phyloP scores from a whole-genome alignment of 306 rosid genomes.

The Cicer chorassanicum region DNA sequence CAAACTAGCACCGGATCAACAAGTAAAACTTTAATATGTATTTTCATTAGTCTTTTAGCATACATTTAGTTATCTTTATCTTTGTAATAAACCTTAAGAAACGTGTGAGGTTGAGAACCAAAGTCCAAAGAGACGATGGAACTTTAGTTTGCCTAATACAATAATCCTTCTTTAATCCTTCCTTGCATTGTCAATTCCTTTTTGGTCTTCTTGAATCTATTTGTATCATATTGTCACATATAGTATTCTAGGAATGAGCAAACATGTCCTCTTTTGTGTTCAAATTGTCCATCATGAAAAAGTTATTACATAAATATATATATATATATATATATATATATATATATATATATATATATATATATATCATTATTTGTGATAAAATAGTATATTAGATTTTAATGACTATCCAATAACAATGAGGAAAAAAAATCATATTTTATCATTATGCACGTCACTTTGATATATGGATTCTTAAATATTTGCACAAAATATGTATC shows the following conservation, averaged over 20 bases:
- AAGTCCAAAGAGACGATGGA: slow-evolving; percentile 10
- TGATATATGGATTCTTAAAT: too few species aligned
- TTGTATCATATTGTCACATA: slow-evolving; percentile 27
- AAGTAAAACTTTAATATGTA: not conserved
- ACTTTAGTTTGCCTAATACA: slow-evolving; percentile 11
- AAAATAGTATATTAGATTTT: too few species aligned
- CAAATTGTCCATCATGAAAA: slow-evolving; percentile 21
- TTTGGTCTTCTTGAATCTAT: slow-evolving; percentile 19
- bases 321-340: too few species aligned
- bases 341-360: too few species aligned
- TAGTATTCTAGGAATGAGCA: slow-evolving; percentile 44
- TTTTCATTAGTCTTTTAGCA: not conserved
- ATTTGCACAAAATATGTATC: too few species aligned
- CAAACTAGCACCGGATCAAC: not conserved
- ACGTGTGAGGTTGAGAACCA: not conserved
- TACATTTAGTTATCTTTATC: slow-evolving; percentile 26
- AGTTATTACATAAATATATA: not conserved
- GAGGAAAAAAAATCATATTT: too few species aligned
- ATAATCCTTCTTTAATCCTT: slow-evolving; percentile 47
- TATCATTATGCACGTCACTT: too few species aligned
- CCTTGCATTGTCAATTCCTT: slow-evolving; percentile 40
- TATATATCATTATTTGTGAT: too few species aligned
- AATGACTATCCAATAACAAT: too few species aligned
- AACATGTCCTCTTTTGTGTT: slow-evolving; percentile 45
- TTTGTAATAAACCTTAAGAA: slow-evolving; percentile 25